Evolutionary conservation across 208 protist genomes (phyloP).

Genomic region (Trypanosoma avium): DNA sequence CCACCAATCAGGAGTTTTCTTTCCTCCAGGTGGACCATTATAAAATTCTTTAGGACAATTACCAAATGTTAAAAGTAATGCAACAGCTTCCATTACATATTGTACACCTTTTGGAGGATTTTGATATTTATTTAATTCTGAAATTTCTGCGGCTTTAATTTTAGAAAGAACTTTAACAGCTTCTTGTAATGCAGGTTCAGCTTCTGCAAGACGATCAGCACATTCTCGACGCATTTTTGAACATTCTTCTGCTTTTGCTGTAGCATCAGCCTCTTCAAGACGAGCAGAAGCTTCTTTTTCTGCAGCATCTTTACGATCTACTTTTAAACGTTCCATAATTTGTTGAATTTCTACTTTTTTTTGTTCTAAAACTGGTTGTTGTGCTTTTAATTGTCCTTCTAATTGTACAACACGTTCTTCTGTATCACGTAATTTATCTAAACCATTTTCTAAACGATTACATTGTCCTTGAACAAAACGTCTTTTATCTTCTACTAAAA

Average conservation of each 20-base stretch:
- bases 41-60: constrained; percentile 95
- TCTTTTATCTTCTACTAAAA: constrained; percentile 84
- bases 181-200: constrained; percentile 95
- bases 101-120: constrained; percentile 96
- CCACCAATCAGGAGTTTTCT: constrained; percentile 97
- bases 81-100: constrained; percentile 98
- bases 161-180: constrained; percentile 93
- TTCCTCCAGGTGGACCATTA: constrained; percentile 86
- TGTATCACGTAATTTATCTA: constrained; percentile 94
- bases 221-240: constrained; percentile 93
- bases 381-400: constrained; percentile 91
- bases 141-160: constrained; percentile 95
- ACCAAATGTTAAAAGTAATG: constrained; percentile 94
- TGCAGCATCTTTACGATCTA: constrained; percentile 91
- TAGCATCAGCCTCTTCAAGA: constrained; percentile 92
- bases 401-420: constrained; percentile 94
- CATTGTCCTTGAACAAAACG: constrained; percentile 81
- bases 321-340: constrained; percentile 92
- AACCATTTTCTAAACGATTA: constrained; percentile 92
- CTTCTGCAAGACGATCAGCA: constrained; percentile 92
- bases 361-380: constrained; percentile 94
- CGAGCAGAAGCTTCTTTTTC: constrained; percentile 84
- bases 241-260: constrained; percentile 93
- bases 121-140: constrained; percentile 96
- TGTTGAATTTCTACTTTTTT: constrained; percentile 92